A percentile compares a stretch with the other conserved stretches of the same genome.
These are phyloP conservation scores for Prunus campanulata DNA, from an alignment of 306 rosid genomes.

Conservation along the genomic window DNA sequence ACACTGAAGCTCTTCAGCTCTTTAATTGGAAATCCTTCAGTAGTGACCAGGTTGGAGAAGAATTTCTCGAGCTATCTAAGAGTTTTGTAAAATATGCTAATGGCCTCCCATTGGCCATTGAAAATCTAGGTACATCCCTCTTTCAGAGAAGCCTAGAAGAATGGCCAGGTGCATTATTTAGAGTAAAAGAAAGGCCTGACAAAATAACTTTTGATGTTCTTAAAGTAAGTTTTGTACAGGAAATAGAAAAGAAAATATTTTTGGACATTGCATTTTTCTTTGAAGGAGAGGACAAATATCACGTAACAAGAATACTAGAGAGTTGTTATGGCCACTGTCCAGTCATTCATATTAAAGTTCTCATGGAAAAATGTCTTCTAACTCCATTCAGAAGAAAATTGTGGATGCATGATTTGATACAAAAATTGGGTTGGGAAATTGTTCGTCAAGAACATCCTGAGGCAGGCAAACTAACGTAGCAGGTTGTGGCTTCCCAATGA, in stretches of 20 bases:
- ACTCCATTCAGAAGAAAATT: neutral
- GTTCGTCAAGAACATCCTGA: neutral
- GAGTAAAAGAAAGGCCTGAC: slow-evolving; percentile 6
- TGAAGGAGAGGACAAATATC: slow-evolving; percentile 6
- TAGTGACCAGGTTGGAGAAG: no score
- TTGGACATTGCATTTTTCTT: slow-evolving; percentile 27
- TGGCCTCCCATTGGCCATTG: slow-evolving; percentile 24
- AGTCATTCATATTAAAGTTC: neutral
- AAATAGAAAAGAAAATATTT: slow-evolving; percentile 1
- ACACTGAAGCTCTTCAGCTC: no score
- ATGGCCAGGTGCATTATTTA: slow-evolving; percentile 13
- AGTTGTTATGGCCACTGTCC: neutral
- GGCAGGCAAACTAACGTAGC: neutral
- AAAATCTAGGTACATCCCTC: slow-evolving; percentile 17
- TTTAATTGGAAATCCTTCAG: no score
- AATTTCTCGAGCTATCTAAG: no score
- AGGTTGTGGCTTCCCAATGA: slow-evolving; percentile 25
- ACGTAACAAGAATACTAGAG: slow-evolving; percentile 10
- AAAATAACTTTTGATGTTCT: neutral
- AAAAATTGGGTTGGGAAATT: slow-evolving; percentile 20
- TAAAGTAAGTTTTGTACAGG: slow-evolving; percentile 12
- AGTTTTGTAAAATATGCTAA: neutral
- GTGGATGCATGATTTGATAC: slow-evolving; percentile 23
- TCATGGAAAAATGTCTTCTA: slow-evolving; percentile 18
- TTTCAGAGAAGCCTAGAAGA: neutral